These are phyloP conservation scores for Imleria badia DNA, from an alignment of 768 basidiomycete species.

Conservation along the genomic window DNA sequence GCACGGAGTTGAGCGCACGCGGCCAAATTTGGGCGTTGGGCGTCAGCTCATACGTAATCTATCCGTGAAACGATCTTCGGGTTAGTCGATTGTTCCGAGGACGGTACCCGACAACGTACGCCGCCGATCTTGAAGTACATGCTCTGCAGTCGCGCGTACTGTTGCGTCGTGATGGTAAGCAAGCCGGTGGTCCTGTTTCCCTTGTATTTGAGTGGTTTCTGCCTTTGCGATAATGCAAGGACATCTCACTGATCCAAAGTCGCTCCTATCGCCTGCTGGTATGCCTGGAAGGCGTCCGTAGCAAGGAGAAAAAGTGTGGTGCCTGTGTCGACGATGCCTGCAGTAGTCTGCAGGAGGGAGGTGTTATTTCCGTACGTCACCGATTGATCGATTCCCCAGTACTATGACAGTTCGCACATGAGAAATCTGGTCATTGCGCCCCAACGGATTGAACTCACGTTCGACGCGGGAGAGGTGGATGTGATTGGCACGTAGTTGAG, in stretches of 20 bases:
- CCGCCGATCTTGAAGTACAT: slow-evolving; percentile 53
- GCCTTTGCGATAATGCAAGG: neutral
- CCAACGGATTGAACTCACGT: slow-evolving; percentile 13
- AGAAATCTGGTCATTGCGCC: neutral
- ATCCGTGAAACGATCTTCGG: neutral
- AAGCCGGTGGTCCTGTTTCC: slow-evolving; percentile 49
- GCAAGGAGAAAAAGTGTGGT: slow-evolving; percentile 57
- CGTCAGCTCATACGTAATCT: slow-evolving; percentile 55
- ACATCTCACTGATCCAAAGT: slow-evolving; percentile 44
- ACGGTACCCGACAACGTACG: slow-evolving; percentile 21
- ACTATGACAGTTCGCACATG: slow-evolving; percentile 18
- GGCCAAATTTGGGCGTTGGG: slow-evolving; percentile 74
- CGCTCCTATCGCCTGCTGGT: slow-evolving; percentile 54
- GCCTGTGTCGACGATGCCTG: slow-evolving; percentile 55
- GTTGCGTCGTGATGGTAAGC: slow-evolving; percentile 48
- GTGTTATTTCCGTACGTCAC: slow-evolving; percentile 37
- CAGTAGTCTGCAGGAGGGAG: slow-evolving; percentile 34
- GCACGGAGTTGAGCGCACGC: slow-evolving; percentile 50
- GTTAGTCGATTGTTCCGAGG: neutral
- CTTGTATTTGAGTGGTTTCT: neutral
- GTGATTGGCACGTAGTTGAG: slow-evolving; percentile 44
- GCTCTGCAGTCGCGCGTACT: slow-evolving; percentile 49
- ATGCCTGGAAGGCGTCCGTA: slow-evolving; percentile 57
- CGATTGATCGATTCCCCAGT: slow-evolving; percentile 48
- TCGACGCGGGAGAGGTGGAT: slow-evolving; percentile 43